These are phyloP conservation scores for Darksidea phi DNA, from an alignment of 495 filamentous ascomycete genomes.

Conservation along the genomic window DNA sequence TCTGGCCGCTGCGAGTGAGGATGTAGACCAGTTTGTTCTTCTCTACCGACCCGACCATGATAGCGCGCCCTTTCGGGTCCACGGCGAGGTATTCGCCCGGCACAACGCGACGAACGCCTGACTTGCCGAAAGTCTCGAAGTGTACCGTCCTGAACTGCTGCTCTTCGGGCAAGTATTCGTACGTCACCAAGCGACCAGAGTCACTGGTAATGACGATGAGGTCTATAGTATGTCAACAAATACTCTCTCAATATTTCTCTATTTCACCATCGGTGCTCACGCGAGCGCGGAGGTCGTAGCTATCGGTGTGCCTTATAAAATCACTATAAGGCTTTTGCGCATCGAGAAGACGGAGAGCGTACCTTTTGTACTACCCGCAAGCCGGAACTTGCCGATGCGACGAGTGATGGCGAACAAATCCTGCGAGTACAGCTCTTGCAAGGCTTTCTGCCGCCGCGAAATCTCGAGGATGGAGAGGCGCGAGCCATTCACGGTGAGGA, in stretches of 20 bases:
- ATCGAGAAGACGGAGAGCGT: conserved; percentile 49
- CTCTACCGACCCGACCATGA: conserved; percentile 88
- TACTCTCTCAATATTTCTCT: conserved; percentile 38
- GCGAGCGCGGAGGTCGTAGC: conserved; percentile 14
- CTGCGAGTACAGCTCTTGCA: conserved; percentile 79
- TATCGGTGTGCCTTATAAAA: conserved; percentile 66
- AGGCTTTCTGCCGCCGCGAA: conserved; percentile 79
- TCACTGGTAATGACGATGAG: conserved; percentile 95
- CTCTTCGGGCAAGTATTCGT: conserved; percentile 85
- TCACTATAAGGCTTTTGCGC: conserved; percentile 73
- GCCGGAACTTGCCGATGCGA: conserved; percentile 77
- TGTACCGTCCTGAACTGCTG: conserved; percentile 88
- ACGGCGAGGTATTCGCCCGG: conserved; percentile 93
- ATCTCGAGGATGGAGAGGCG: conserved; percentile 83
- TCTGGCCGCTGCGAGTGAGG: conserved; percentile 90
- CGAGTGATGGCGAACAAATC: conserved; percentile 96
- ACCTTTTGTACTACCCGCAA: conserved; percentile 97
- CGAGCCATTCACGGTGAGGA: conserved; percentile 89
- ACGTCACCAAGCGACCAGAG: conserved; percentile 88
- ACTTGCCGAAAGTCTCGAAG: conserved; percentile 96
- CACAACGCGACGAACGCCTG: conserved; percentile 88
- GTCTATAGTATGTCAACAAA: conserved; percentile 72
- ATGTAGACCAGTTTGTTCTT: conserved; percentile 99
- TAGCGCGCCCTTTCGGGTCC: conserved; percentile 93
- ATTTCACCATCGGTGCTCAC: conserved; percentile 3